These are phyloP conservation scores for Heliamphora exappendiculata DNA, from an alignment of 148 eudicot genomes.

Conservation along the genomic window DNA sequence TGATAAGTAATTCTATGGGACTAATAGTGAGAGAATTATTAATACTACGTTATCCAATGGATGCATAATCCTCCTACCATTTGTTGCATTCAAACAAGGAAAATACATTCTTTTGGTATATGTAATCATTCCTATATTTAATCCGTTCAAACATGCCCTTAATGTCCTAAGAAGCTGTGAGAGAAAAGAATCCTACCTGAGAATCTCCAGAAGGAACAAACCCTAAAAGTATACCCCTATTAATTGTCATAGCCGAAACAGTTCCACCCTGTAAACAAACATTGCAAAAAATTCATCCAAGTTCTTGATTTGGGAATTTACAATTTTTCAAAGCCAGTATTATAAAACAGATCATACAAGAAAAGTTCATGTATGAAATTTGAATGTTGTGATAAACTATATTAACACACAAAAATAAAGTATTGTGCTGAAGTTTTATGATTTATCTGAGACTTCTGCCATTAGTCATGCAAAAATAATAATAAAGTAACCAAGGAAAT, in stretches of 20 bases:
- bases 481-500: not conserved
- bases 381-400: constrained; percentile 8
- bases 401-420: not conserved
- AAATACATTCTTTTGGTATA: too few species aligned
- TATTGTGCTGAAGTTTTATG: not conserved
- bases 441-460: not conserved
- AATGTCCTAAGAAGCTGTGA: not conserved
- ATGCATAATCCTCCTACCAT: not conserved
- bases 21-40: not conserved
- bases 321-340: not conserved
- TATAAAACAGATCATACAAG: not conserved
- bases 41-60: not conserved
- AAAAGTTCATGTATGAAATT: constrained; percentile 4
- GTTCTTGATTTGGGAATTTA: not conserved
- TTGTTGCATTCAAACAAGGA: not conserved
- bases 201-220: constrained; percentile 82
- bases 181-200: constrained; percentile 42
- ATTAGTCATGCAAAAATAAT: not conserved
- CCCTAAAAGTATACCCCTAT: constrained; percentile 83
- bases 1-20: not conserved
- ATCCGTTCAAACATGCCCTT: not conserved
- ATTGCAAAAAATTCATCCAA: not conserved
- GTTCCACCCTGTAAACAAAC: constrained; percentile 68
- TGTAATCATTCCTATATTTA: too few species aligned
- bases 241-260: constrained; percentile 91